Evolutionary conservation across 192 early-diverging fungal species (phyloP).

Genomic region (Phlyctochytrium planicorne): DNA sequence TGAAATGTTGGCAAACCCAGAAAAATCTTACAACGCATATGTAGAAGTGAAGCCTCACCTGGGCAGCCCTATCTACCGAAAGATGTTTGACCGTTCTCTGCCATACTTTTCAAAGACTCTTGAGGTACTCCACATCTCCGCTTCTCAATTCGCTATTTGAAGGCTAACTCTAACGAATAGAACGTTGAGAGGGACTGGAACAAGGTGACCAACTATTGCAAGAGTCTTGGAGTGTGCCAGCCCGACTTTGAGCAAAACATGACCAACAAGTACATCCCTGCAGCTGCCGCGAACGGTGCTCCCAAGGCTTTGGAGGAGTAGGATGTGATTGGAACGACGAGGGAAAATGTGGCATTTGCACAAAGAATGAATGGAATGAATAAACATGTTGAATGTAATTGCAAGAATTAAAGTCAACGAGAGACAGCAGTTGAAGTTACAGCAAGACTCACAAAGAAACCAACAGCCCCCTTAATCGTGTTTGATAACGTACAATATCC

Average conservation of each 20-base stretch:
- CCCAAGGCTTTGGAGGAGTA: too few relatives aligned
- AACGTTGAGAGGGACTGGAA: conserved; percentile 66
- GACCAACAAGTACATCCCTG: conserved; percentile 57
- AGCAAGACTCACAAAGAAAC: too few relatives aligned
- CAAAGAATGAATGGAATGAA: too few relatives aligned
- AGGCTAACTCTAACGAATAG: conserved; percentile 35
- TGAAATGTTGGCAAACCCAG: conserved; percentile 53
- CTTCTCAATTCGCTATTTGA: background rate
- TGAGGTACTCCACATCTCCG: too few relatives aligned
- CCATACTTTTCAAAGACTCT: conserved; percentile 54
- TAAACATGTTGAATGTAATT: too few relatives aligned
- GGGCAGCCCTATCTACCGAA: conserved; percentile 47
- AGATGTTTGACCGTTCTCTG: conserved; percentile 62
- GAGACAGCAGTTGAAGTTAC: too few relatives aligned
- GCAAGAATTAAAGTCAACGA: too few relatives aligned
- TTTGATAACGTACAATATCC: too few relatives aligned
- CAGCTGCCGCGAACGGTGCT: background rate
- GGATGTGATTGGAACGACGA: too few relatives aligned
- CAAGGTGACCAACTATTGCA: conserved; percentile 63
- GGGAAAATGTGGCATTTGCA: too few relatives aligned
- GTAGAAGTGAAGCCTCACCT: conserved; percentile 63
- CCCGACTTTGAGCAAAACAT: conserved; percentile 55
- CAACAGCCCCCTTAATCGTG: too few relatives aligned
- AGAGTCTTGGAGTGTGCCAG: conserved; percentile 57
- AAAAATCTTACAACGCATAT: conserved; percentile 48